Evolutionary conservation across 345 rosid species (phyloP).

Genomic region (Abelmoschus esculentus): DNA sequence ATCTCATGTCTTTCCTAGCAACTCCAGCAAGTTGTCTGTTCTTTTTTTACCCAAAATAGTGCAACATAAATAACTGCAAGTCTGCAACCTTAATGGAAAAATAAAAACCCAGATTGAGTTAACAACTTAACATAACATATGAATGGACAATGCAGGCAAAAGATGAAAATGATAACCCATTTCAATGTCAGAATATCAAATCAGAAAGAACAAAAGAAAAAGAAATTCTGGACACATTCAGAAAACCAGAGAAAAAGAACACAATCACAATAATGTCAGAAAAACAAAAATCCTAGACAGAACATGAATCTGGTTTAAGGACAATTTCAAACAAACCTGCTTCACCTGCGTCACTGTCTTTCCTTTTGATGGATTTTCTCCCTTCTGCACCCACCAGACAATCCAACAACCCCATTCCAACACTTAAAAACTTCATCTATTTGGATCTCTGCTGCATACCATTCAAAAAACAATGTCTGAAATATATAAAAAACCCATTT

Average conservation of each 20-base stretch:
- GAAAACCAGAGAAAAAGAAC: no score
- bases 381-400: conserved; percentile 33
- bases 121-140: no score
- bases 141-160: neutral
- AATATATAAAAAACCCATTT: neutral
- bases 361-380: conserved; percentile 66
- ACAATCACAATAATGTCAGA: neutral
- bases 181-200: neutral
- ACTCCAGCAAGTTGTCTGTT: neutral
- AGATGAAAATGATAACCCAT: neutral
- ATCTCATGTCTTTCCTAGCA: neutral
- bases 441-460: neutral
- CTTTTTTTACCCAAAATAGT: neutral
- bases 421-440: neutral
- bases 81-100: no score
- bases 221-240: neutral
- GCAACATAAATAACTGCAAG: neutral
- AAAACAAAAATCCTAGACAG: neutral
- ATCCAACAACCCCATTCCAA: conserved; percentile 42
- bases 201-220: neutral
- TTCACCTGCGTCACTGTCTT: conserved; percentile 96
- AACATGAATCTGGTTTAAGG: neutral
- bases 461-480: neutral
- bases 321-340: conserved; percentile 39
- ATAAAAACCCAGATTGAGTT: no score